phyloP scores from a whole-genome alignment of 305 asterid species.

The Stenogyne calaminthoides region DNA sequence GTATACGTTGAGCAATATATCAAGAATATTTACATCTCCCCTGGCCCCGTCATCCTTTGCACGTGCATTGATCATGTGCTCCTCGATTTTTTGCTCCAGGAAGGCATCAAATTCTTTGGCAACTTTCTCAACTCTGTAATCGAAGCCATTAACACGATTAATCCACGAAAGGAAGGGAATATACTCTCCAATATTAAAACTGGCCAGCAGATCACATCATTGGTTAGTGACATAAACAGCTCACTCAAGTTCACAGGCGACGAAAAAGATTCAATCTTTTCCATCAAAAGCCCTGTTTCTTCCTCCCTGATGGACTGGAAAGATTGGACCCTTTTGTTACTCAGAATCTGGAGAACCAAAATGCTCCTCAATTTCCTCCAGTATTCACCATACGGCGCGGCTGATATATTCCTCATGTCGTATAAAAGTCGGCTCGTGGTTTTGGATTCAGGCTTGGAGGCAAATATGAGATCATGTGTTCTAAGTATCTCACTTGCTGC shows the following conservation, averaged over 20 bases:
- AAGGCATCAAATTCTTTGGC: constrained; percentile 35
- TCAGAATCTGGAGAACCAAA: constrained; percentile 30
- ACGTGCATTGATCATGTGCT: constrained; percentile 1
- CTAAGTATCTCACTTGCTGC: too few species aligned
- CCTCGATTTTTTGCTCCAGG: constrained; percentile 38
- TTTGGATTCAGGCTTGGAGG: too few species aligned
- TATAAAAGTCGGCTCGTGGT: too few species aligned
- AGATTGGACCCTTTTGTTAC: constrained; percentile 29
- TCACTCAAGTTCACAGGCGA: constrained; percentile 37
- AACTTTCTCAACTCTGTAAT: constrained; percentile 24
- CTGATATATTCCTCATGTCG: constrained; percentile 17
- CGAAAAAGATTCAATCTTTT: constrained; percentile 8
- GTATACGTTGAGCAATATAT: constrained; percentile 44
- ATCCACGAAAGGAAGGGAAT: constrained; percentile 45
- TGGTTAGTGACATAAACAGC: constrained; percentile 29
- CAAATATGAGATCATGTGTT: too few species aligned
- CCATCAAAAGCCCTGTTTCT: constrained; percentile 24
- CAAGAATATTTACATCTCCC: constrained; percentile 44
- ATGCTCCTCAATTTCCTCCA: constrained; percentile 18
- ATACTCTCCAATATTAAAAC: constrained; percentile 33
- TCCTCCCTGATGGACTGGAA: constrained; percentile 26
- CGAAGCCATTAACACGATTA: constrained; percentile 39
- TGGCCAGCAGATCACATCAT: constrained; percentile 43
- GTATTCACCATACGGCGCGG: constrained; percentile 35
- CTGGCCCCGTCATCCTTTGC: background rate